Evolutionary conservation across 163 green algal genomes (phyloP).

Genomic region (Chlamydomonas reinhardtii): DNA sequence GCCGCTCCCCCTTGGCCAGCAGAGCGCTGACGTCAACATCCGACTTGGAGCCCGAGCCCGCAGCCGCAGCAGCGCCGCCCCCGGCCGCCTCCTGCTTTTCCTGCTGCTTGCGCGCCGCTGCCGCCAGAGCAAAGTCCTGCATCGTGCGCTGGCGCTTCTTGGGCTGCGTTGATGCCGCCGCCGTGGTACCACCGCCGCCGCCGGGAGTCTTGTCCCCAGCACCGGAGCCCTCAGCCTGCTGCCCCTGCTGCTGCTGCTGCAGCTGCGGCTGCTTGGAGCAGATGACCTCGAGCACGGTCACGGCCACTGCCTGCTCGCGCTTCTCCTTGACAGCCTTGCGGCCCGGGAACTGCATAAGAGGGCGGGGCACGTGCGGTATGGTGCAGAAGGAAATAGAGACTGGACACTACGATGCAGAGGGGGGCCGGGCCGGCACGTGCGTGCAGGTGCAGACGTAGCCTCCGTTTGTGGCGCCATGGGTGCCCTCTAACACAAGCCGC

Average conservation of each 20-base stretch:
- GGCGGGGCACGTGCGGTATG: too few species aligned
- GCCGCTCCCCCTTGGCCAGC: not conserved
- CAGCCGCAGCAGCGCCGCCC: not conserved
- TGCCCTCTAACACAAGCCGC: too few species aligned
- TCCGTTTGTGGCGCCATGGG: too few species aligned
- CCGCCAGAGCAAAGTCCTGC: conserved; percentile 20
- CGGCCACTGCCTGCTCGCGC: conserved; percentile 77
- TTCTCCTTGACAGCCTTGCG: conserved; percentile 73
- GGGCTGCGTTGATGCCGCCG: not conserved
- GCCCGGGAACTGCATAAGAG: conserved; percentile 60
- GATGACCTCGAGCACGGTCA: conserved; percentile 79
- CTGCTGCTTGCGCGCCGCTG: conserved; percentile 28
- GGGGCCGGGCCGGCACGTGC: too few species aligned
- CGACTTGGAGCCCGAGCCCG: not conserved
- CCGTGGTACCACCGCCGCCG: not conserved
- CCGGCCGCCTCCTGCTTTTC: conserved; percentile 17
- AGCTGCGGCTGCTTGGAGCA: conserved; percentile 11
- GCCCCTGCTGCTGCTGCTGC: not conserved
- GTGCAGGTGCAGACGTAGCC: too few species aligned
- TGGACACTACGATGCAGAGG: too few species aligned
- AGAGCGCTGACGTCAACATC: not conserved
- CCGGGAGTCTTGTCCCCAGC: not conserved
- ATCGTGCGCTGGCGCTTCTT: conserved; percentile 51
- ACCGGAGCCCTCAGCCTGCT: not conserved
- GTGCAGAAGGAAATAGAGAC: too few species aligned